These are phyloP conservation scores for Zea luxurians DNA, from an alignment of 176 grass and related monocot species.

Conservation along the genomic window DNA sequence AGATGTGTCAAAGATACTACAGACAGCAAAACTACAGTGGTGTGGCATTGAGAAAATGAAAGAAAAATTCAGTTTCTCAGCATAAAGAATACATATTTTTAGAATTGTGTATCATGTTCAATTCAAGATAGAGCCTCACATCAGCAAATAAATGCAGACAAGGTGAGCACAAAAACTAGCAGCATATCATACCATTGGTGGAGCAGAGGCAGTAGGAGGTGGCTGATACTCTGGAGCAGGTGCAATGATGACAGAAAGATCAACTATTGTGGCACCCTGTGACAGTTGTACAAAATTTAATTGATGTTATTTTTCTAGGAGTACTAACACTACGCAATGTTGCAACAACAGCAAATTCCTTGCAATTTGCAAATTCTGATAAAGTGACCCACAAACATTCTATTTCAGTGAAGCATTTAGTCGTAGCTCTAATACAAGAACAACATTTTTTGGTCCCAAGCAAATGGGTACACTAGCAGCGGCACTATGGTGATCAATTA, in stretches of 20 bases:
- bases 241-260: constrained; percentile 80
- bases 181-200: constrained; percentile 43
- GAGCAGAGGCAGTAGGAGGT: constrained; percentile 54
- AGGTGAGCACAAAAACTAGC: not conserved
- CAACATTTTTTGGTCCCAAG: not conserved
- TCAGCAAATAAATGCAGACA: not conserved
- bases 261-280: constrained; percentile 86
- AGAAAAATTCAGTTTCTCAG: not conserved
- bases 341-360: not conserved
- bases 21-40: not conserved
- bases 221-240: constrained; percentile 76
- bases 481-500: constrained; percentile 1
- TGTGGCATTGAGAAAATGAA: not conserved
- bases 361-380: constrained; percentile 1
- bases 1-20: not conserved
- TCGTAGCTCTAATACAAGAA: not conserved
- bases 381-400: not conserved
- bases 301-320: not conserved
- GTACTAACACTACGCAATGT: not conserved
- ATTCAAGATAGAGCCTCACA: constrained; percentile 15
- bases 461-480: not conserved
- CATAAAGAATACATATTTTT: not conserved
- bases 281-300: constrained; percentile 22
- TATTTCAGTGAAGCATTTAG: not conserved
- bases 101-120: not conserved